These are phyloP conservation scores for Nicotiana knightiana DNA, from an alignment of 257 asterid species.

Conservation along the genomic window DNA sequence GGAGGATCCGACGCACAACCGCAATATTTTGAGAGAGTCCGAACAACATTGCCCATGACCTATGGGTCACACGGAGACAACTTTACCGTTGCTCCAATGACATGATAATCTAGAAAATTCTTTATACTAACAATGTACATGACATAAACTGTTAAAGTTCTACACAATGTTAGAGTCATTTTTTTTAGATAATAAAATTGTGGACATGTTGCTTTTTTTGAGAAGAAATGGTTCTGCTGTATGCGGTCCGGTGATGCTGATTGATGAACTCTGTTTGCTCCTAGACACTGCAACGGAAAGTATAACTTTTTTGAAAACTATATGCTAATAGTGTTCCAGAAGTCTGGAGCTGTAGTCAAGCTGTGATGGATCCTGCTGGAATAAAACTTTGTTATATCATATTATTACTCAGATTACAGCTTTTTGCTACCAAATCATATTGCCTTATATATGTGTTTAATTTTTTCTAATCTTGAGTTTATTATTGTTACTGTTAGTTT, in stretches of 20 bases:
- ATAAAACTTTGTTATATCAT: not conserved
- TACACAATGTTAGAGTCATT: no score
- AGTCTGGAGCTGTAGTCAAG: constrained; percentile 25
- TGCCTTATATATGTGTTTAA: not conserved
- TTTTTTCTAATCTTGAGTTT: not conserved
- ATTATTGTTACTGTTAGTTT: not conserved
- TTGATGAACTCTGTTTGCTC: constrained; percentile 42
- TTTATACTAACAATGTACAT: no score
- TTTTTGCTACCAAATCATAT: not conserved
- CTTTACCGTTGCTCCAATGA: no score
- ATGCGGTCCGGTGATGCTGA: constrained; percentile 55
- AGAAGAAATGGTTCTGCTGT: constrained; percentile 97
- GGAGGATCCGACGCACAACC: no score
- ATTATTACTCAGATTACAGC: not conserved
- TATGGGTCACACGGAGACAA: no score
- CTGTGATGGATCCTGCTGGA: constrained; percentile 31
- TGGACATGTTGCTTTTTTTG: constrained; percentile 25
- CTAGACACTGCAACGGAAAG: constrained; percentile 20
- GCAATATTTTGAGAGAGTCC: no score
- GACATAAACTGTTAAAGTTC: no score
- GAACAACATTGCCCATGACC: no score
- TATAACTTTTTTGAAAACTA: not conserved
- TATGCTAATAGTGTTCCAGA: constrained; percentile 13
- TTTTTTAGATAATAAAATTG: not conserved
- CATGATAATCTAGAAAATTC: no score